These are phyloP conservation scores for Diaporthe citrichinensis DNA, from an alignment of 2,329 filamentous ascomycete species.

Conservation along the genomic window DNA sequence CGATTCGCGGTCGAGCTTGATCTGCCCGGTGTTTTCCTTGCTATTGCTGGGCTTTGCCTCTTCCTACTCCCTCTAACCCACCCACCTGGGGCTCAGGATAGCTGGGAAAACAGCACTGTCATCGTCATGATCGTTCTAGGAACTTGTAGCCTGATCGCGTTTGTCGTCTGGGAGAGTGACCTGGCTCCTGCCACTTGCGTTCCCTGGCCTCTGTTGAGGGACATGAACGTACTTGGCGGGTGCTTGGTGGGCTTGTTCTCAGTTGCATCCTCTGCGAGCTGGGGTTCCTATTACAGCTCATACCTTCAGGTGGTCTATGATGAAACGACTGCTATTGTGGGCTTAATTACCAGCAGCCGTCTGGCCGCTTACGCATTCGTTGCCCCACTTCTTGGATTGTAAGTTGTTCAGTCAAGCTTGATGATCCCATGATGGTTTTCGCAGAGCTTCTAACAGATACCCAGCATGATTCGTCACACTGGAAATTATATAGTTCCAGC, in stretches of 20 bases:
- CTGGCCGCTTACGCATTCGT: background rate
- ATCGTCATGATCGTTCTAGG: background rate
- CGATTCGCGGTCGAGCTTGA: background rate
- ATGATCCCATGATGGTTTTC: background rate
- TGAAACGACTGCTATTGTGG: background rate
- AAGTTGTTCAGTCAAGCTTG: background rate
- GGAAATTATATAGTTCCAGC: background rate
- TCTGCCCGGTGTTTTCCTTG: background rate
- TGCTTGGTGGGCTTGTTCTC: background rate
- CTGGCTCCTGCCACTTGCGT: background rate
- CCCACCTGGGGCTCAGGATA: background rate
- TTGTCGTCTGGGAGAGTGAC: background rate
- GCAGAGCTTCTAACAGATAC: background rate
- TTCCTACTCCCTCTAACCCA: background rate
- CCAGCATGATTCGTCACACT: background rate
- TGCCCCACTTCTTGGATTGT: background rate
- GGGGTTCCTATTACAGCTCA: background rate
- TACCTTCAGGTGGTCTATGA: background rate
- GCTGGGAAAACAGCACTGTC: background rate
- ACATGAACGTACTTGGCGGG: background rate
- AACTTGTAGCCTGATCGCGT: background rate
- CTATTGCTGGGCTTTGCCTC: background rate
- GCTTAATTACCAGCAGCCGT: too few species aligned
- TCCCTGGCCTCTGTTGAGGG: background rate
- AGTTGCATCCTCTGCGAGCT: background rate